These are phyloP conservation scores for Fraxinus sp. DNA, from an alignment of 305 asterid genomes.

Conservation along the genomic window DNA sequence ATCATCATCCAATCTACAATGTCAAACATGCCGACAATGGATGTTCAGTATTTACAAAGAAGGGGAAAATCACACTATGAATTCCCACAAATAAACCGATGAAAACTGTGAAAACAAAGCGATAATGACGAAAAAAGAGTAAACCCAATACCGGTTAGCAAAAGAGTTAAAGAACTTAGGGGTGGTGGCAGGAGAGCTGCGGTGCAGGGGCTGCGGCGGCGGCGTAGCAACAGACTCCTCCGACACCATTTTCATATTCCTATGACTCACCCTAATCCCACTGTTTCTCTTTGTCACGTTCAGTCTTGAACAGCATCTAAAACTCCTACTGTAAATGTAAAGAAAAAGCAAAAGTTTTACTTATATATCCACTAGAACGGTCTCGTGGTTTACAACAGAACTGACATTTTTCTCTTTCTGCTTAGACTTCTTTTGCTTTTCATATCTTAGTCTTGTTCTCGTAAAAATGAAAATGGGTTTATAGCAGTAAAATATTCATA, in stretches of 20 bases:
- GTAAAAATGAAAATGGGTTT: background rate
- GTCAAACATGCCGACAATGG: background rate
- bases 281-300: background rate
- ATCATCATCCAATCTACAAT: background rate
- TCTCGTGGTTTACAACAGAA: conserved; percentile 28
- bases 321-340: background rate
- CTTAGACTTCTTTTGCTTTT: conserved; percentile 17
- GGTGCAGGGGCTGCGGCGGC: background rate
- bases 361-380: background rate
- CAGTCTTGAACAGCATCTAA: background rate
- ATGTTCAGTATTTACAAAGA: background rate
- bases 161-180: conserved; percentile 48
- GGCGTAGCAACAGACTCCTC: conserved; percentile 29
- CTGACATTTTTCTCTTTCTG: conserved; percentile 39
- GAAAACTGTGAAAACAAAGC: background rate
- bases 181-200: conserved; percentile 25
- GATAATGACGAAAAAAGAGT: background rate
- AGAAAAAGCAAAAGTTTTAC: conserved; percentile 22
- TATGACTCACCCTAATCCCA: background rate
- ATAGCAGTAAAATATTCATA: background rate
- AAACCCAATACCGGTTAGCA: conserved; percentile 41
- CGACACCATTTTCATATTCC: conserved; percentile 34
- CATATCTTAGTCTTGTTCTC: conserved; percentile 7
- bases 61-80: background rate
- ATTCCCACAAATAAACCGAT: background rate